phyloP scores from a whole-genome alignment of 2,329 filamentous ascomycete genomes.

The Aspergillus persii region DNA sequence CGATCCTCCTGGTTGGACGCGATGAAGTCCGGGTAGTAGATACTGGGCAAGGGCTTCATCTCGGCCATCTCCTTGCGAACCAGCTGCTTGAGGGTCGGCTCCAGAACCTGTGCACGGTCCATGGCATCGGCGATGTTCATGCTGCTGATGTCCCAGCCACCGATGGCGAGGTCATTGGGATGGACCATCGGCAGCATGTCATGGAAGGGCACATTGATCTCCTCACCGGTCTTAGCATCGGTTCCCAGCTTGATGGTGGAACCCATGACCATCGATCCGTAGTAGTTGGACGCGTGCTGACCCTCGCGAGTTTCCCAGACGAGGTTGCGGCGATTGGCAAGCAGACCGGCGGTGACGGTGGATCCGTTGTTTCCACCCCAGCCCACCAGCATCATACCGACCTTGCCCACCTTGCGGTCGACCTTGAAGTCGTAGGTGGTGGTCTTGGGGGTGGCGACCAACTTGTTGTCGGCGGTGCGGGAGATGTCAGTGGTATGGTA shows the following conservation, averaged over 20 bases:
- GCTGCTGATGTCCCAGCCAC: constrained; percentile 95
- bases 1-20: constrained; percentile 97
- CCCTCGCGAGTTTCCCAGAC: constrained; percentile 94
- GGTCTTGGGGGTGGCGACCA: constrained; percentile 81
- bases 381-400: constrained; percentile 95
- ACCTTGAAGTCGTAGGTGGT: constrained; percentile 97
- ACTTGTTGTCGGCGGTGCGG: constrained; percentile 69
- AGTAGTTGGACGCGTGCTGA: constrained; percentile 85
- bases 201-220: constrained; percentile 96
- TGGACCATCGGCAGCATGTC: constrained; percentile 94
- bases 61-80: constrained; percentile 90
- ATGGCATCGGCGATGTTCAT: constrained; percentile 88
- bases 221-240: constrained; percentile 76
- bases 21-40: constrained; percentile 99
- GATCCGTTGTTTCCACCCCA: constrained; percentile 98
- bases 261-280: constrained; percentile 94
- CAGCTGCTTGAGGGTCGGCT: constrained; percentile 86
- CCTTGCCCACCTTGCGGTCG: constrained; percentile 86
- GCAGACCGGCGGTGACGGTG: constrained; percentile 93
- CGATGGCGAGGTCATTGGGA: constrained; percentile 90
- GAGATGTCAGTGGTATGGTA: constrained; percentile 90
- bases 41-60: constrained; percentile 85
- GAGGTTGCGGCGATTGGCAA: constrained; percentile 86
- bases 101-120: constrained; percentile 92
- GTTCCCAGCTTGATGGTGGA: constrained; percentile 96